phyloP scores from a whole-genome alignment of 805 yeast species.

The Ogataea neopini region DNA sequence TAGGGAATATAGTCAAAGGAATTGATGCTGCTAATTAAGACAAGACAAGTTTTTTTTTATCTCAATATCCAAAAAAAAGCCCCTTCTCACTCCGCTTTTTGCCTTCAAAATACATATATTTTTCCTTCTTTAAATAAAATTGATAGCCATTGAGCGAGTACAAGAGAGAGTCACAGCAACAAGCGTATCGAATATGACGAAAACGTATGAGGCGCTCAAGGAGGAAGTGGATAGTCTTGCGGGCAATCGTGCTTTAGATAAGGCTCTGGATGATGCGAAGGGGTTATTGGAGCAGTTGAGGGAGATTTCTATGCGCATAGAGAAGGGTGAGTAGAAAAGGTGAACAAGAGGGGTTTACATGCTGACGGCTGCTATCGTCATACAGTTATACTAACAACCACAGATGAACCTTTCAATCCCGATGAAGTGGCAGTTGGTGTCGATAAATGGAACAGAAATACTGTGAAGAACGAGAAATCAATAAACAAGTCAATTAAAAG shows the following conservation, averaged over 20 bases:
- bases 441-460: conserved; percentile 28
- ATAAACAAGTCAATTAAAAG: conserved; percentile 29
- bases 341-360: no score
- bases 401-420: conserved; percentile 12
- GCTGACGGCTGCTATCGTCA: no score
- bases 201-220: conserved; percentile 24
- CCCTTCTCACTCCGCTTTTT: neutral
- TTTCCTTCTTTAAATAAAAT: neutral
- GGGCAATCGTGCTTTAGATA: conserved; percentile 31
- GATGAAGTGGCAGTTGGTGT: conserved; percentile 16
- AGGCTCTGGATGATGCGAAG: conserved; percentile 33
- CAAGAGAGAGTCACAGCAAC: neutral
- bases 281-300: conserved; percentile 28
- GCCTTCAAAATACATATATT: neutral
- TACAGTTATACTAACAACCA: conserved; percentile 1
- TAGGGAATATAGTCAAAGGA: neutral
- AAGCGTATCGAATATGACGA: conserved; percentile 13
- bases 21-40: neutral
- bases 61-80: no score
- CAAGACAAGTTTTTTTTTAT: conserved; percentile 1
- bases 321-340: conserved; percentile 9
- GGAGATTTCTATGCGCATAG: conserved; percentile 25
- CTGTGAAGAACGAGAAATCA: conserved; percentile 34
- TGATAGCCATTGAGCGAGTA: neutral
- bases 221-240: conserved; percentile 35